Conservation (phyloP, 306 rosid genomes). For the Vigna nakashimae region DNA sequence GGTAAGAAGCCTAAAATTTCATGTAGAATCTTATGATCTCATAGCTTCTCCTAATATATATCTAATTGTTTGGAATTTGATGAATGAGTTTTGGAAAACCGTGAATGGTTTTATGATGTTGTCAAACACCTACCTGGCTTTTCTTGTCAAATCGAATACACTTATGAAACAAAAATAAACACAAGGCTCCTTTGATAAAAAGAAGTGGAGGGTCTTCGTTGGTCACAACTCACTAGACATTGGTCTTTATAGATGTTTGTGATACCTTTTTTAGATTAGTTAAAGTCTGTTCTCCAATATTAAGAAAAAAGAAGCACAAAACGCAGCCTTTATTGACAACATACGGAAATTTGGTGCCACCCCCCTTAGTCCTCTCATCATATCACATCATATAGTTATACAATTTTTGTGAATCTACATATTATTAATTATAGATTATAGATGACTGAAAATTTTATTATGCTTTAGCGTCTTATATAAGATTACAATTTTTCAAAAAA, state of each 20-base stretch:
- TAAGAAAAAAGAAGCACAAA: conserved; percentile 33
- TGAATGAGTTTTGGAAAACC: conserved; percentile 11
- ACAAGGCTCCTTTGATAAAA: neutral
- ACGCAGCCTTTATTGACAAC: conserved; percentile 52
- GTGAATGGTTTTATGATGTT: conserved; percentile 27
- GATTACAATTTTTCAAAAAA: too few species aligned
- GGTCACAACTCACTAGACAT: conserved; percentile 16
- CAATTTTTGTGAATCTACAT: neutral
- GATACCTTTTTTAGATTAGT: conserved; percentile 43
- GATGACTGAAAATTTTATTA: too few species aligned
- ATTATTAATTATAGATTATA: too few species aligned
- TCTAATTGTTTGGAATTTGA: neutral
- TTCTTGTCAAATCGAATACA: conserved; percentile 1
- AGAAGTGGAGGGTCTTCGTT: neutral
- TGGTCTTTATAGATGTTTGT: conserved; percentile 40
- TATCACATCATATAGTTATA: neutral
- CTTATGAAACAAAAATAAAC: neutral
- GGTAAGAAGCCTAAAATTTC: neutral
- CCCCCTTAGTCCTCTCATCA: conserved; percentile 7
- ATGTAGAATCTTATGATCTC: neutral
- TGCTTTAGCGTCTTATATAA: too few species aligned
- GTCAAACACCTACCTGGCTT: neutral
- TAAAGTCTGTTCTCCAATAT: conserved; percentile 40
- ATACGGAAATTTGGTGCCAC: conserved; percentile 26
- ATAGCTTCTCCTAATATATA: neutral